Evolutionary conservation across 1,139 yeast species (phyloP).

Genomic region (Eremothecium cymbalariae): DNA sequence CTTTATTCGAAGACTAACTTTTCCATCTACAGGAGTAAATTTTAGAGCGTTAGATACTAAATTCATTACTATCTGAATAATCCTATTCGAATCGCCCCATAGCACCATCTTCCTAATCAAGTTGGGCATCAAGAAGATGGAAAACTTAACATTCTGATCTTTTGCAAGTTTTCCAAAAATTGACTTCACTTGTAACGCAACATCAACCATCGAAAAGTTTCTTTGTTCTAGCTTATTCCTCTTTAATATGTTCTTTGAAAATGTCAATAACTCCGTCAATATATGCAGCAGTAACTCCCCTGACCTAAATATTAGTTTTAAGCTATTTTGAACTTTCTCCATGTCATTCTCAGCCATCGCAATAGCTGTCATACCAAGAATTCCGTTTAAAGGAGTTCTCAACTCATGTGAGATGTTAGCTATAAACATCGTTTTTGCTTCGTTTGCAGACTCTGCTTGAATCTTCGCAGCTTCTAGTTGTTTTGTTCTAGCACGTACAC

Average conservation of each 20-base stretch:
- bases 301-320: constrained; percentile 73
- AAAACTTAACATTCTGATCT: constrained; percentile 63
- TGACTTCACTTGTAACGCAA: constrained; percentile 76
- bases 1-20: constrained; percentile 58
- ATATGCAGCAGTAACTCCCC: constrained; percentile 84
- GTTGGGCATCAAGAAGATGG: constrained; percentile 53
- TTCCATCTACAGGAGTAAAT: constrained; percentile 82
- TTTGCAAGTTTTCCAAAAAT: constrained; percentile 80
- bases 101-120: constrained; percentile 53
- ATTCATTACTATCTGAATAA: constrained; percentile 81
- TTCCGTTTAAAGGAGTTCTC: constrained; percentile 92
- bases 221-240: constrained; percentile 76
- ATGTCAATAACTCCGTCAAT: constrained; percentile 79
- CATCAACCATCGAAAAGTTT: constrained; percentile 63
- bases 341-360: constrained; percentile 78
- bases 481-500: constrained; percentile 80
- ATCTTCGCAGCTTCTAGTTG: constrained; percentile 83
- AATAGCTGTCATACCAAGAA: constrained; percentile 90
- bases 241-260: constrained; percentile 82
- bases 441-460: constrained; percentile 90
- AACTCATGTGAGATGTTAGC: constrained; percentile 95
- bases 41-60: constrained; percentile 79
- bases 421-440: constrained; percentile 87
- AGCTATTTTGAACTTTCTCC: constrained; percentile 53
- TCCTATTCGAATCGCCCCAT: constrained; percentile 79